Evolutionary conservation across 192 early-diverging fungal genomes (phyloP), one percentile per base, ranked within the genome.

Genomic region (Phycomyces nitens): DNA sequence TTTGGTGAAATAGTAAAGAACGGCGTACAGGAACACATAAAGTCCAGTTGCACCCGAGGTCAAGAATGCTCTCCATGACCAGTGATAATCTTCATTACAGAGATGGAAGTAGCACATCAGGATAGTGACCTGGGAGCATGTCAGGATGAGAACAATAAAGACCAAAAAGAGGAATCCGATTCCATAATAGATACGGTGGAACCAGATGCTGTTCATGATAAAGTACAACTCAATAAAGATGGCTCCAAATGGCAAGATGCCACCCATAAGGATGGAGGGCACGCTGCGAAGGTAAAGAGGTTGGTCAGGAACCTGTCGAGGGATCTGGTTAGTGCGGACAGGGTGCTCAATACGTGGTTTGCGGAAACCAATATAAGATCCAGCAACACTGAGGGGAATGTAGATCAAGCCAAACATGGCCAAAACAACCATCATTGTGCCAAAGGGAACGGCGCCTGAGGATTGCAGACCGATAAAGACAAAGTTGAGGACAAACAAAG

Each of bases 161-260:
- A 96, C 92, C 50, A 94, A 64, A 79, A 95, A 85, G 60, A 94
- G 72, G 78, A 97, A 94, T 0, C 95, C 93, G 82, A 93, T 94
- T 57, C 95, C 87, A 66, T 96, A 95, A 79, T 95, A 98, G 22
- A 93, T 85, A 73, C 89, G 89, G 80, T 92, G 88, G 83, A 88
- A 89, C 93, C 93, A 96, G 53, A 97, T 94, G 55, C 88, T 90
- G 77, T 91, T 91, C 82, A 97, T 91, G 61, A 97, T 92, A 75
- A 95, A 98, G 75, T 96, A 96, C 55, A 97, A 81, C 83, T 98
- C 96, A 61, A 97, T 93, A 67, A 97, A 98, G 59, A 97, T 92
- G 24, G 93, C 87, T 9, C 87, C 93, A 72, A 98, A 98, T 20
- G 94, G 93, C 44, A 98, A 79, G 39, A 96, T 70, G 55, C 95